Evolutionary conservation across 2,329 filamentous ascomycete genomes (phyloP).

Genomic region (Fusarium sororula): DNA sequence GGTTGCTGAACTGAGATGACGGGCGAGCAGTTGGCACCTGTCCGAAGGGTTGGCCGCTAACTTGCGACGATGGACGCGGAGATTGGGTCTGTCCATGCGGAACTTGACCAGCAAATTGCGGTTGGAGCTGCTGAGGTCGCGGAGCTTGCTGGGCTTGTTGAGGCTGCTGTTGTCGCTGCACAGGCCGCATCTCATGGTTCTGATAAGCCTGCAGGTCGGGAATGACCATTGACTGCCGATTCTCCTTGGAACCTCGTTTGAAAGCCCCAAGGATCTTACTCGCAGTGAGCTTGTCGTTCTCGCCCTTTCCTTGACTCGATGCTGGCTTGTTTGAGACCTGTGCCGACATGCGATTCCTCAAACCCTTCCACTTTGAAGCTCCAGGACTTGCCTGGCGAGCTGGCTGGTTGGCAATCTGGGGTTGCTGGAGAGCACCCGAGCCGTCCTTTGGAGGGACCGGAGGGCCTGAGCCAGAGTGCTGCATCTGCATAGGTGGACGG

Average conservation of each 20-base stretch:
- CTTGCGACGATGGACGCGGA: constrained; percentile 14
- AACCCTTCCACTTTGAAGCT: constrained; percentile 47
- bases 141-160: neutral
- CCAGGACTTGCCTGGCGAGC: constrained; percentile 31
- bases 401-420: constrained; percentile 10
- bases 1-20: constrained; percentile 23
- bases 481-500: constrained; percentile 30
- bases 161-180: constrained; percentile 18
- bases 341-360: constrained; percentile 46
- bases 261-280: constrained; percentile 47
- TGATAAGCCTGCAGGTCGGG: constrained; percentile 28
- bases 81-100: constrained; percentile 10
- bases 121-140: constrained; percentile 11
- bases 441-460: constrained; percentile 26
- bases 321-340: constrained; percentile 40
- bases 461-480: constrained; percentile 1
- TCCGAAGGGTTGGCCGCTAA: constrained; percentile 19
- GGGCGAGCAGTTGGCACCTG: constrained; percentile 25
- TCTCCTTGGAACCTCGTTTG: constrained; percentile 45
- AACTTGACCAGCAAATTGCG: constrained; percentile 12
- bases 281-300: constrained; percentile 36
- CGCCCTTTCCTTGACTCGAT: constrained; percentile 28
- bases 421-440: constrained; percentile 3
- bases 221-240: constrained; percentile 32
- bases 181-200: constrained; percentile 31